Percentiles rank a stretch among this genome's conserved stretches.
phyloP scores from a whole-genome alignment of 441 rosid species.

The Pelargonium fulgidum region DNA sequence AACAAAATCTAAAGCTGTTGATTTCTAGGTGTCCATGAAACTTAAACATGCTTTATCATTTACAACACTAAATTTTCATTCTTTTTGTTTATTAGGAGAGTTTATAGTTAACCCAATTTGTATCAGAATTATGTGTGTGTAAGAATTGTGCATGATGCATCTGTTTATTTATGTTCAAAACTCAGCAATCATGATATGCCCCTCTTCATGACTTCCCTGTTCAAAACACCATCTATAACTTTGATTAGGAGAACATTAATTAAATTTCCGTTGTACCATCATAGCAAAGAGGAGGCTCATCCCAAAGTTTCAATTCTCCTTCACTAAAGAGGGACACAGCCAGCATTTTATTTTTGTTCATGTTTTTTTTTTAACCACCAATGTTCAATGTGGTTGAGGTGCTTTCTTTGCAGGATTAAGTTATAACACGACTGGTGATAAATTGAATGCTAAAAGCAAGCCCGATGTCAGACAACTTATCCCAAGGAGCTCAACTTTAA shows the following conservation, averaged over 20 bases:
- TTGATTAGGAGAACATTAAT: no score
- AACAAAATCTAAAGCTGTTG: background rate
- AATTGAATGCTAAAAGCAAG: slow-evolving; percentile 34
- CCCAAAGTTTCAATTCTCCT: no score
- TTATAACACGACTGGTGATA: slow-evolving; percentile 30
- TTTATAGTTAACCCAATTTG: no score
- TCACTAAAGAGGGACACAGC: background rate
- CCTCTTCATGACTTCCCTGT: no score
- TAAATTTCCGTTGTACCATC: no score
- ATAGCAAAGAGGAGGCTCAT: no score
- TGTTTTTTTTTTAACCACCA: background rate
- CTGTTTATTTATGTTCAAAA: background rate
- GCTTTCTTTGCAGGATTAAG: slow-evolving; percentile 35
- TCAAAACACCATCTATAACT: no score
- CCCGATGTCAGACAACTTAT: slow-evolving; percentile 27
- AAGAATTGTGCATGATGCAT: background rate
- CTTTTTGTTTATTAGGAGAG: background rate
- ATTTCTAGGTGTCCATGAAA: background rate
- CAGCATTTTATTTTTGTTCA: background rate
- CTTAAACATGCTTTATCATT: background rate
- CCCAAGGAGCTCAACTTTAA: slow-evolving; percentile 77
- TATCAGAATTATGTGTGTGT: no score
- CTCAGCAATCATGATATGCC: no score
- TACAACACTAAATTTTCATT: background rate
- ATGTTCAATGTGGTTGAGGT: background rate